Percentiles rank a stretch among this genome's conserved stretches.
Evolutionary conservation across 129 eudicot species (phyloP).

Genomic region (Mikania micrantha): DNA sequence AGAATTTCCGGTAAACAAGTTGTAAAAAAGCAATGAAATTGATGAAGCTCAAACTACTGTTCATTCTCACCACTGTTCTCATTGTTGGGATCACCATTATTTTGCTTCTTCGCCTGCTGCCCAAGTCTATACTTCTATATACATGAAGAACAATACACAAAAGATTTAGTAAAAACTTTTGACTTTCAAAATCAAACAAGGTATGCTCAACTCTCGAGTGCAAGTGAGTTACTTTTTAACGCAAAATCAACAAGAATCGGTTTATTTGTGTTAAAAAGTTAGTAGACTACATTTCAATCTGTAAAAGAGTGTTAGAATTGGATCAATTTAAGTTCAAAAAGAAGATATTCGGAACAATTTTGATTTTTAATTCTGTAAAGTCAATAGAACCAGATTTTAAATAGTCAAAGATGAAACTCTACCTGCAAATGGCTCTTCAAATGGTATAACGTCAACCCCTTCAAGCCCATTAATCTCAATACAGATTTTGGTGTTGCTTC

Average conservation of each 20-base stretch:
- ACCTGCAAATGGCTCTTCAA: constrained; percentile 90
- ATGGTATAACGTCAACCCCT: constrained; percentile 86
- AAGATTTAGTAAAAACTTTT: neutral
- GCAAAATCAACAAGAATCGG: neutral
- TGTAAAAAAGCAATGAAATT: neutral
- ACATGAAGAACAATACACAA: constrained; percentile 9
- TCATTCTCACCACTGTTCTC: constrained; percentile 54
- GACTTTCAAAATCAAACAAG: neutral
- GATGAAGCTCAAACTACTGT: neutral
- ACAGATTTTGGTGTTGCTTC: constrained; percentile 94
- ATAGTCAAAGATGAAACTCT: constrained; percentile 4
- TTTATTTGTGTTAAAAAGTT: neutral
- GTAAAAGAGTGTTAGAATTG: neutral
- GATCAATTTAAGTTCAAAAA: neutral
- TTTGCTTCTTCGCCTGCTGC: constrained; percentile 71
- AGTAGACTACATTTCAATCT: neutral
- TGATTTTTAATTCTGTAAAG: neutral
- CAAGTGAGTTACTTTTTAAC: neutral
- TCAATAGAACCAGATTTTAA: neutral
- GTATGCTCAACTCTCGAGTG: constrained; percentile 5
- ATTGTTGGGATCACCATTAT: constrained; percentile 35
- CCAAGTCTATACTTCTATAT: constrained; percentile 91
- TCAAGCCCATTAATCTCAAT: constrained; percentile 76
- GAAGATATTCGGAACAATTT: neutral
- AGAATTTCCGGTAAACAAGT: neutral